Base-by-base conservation (phyloP, 371 early-diverging fungal genomes). In the Pancytospora philotis region DNA sequence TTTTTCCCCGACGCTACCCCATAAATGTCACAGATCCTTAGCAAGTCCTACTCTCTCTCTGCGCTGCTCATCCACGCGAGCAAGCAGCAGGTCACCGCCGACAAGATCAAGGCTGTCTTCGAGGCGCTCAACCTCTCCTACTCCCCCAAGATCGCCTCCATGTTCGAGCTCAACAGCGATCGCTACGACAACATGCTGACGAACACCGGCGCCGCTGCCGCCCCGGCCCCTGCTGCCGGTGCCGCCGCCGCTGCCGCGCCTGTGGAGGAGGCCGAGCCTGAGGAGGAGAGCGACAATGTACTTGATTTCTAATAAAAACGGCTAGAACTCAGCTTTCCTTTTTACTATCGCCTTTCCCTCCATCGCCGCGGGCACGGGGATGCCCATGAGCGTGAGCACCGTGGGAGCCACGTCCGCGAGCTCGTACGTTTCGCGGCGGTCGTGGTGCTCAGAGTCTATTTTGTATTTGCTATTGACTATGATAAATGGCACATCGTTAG, bases 371-470 rank as follows among this genome's bases (percentile, higher is more conserved):
- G 99, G 99, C 25, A 87, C 78, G 53, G 86, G 85, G 58, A 95
- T 77, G 27, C 91, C 92, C 91, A 96, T 89, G 52, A 89, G 84
- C 36, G 85, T 83, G 48, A 97, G 85, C 57, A 98, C 79, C 0
- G 99, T 97, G 36, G 99, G 99, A 2, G 97, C 97, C 49, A 97
- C 94, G 83, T 96, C 97, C 75, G 88, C 88, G 50, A 98, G n/a
- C 65, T 27, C 16, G 51, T 35, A 32, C 72, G 48, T 19, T 66
- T 68, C 67, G 80, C 76, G 34, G 83, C 76, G 35, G 82, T 72
- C 16, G 79, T 73, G 66, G 70, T 65, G 85, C 22, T 13, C 13
- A 13, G 22, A 41, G 70, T 55, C 30, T 57, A 38, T 81, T 52
- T 38, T 8, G 8, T 31, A 10, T 35, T 58, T 27, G 8, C 34